Percentiles rank a stretch among this genome's conserved stretches.
Evolutionary conservation across 768 basidiomycete genomes (phyloP).

Genomic region (Podaxis sp.): DNA sequence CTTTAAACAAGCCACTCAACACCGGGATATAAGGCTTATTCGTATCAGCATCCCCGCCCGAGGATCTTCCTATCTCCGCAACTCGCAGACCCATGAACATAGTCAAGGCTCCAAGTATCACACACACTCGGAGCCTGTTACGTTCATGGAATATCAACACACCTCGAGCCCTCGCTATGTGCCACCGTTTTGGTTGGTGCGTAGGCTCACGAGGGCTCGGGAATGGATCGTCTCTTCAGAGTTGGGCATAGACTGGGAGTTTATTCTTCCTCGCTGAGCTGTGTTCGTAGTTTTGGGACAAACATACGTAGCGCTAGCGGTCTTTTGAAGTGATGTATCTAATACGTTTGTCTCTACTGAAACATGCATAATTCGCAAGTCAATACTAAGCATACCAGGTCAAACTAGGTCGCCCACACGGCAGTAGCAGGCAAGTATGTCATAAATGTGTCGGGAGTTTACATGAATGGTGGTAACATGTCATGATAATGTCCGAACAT

Average conservation of each 20-base stretch:
- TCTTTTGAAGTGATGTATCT: background rate
- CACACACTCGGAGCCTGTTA: constrained; percentile 61
- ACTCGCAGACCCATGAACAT: constrained; percentile 43
- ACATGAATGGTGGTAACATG: too few species aligned
- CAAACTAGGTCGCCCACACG: too few species aligned
- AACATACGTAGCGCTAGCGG: constrained; percentile 32
- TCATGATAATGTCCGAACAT: too few species aligned
- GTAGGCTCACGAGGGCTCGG: constrained; percentile 42
- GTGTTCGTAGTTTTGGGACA: constrained; percentile 69
- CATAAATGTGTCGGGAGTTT: too few species aligned
- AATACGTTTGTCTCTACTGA: too few species aligned
- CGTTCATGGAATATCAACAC: constrained; percentile 65
- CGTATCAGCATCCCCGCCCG: too few species aligned
- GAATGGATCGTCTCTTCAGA: constrained; percentile 53
- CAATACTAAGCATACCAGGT: too few species aligned
- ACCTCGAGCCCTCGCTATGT: constrained; percentile 38
- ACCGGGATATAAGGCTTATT: too few species aligned
- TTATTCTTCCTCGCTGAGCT: constrained; percentile 24
- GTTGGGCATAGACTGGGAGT: constrained; percentile 47
- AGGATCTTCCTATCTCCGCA: background rate
- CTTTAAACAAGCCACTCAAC: too few species aligned
- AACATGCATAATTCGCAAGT: too few species aligned
- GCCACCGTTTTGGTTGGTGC: constrained; percentile 55
- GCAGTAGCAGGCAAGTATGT: too few species aligned
- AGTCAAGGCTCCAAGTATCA: constrained; percentile 62